phyloP scores from a whole-genome alignment of 179 eudicot species.

The Patellifolia procumbens region DNA sequence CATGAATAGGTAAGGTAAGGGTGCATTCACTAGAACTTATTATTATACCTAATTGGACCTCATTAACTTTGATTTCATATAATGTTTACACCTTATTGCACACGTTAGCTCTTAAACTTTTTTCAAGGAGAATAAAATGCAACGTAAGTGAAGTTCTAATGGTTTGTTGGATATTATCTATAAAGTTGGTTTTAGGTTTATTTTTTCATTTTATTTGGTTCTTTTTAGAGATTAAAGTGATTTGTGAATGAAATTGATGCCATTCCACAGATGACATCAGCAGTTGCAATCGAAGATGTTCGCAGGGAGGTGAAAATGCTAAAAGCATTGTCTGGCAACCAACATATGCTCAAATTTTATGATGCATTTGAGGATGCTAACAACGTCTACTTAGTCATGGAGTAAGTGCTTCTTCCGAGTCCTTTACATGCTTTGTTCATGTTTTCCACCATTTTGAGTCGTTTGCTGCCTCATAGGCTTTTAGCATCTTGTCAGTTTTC shows the following conservation, averaged over 20 bases:
- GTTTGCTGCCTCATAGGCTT: not conserved
- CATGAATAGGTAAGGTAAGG: too few species aligned
- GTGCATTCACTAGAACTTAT: too few species aligned
- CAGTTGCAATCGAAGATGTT: conserved; percentile 94
- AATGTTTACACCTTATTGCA: too few species aligned
- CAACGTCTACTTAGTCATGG: conserved; percentile 89
- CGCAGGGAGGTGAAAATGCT: conserved; percentile 95
- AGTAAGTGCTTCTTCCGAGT: conserved; percentile 52
- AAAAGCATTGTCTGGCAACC: conserved; percentile 89
- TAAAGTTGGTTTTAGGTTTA: not conserved
- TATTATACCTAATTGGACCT: too few species aligned
- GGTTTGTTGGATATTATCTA: not conserved
- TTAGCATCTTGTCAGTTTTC: not conserved
- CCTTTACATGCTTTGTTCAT: not conserved
- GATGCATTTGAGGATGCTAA: conserved; percentile 88
- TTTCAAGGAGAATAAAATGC: too few species aligned
- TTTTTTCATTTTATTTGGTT: not conserved
- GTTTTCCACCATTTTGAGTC: not conserved
- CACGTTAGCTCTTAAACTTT: too few species aligned
- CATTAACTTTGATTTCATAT: too few species aligned
- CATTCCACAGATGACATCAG: conserved; percentile 84
- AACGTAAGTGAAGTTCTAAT: not conserved
- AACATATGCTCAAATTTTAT: conserved; percentile 74
- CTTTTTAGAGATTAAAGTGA: not conserved
- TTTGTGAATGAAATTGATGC: conserved; percentile 14